Evolutionary conservation across 371 early-diverging fungal genomes (phyloP).

Genomic region (Lichtheimia hyalospora): DNA sequence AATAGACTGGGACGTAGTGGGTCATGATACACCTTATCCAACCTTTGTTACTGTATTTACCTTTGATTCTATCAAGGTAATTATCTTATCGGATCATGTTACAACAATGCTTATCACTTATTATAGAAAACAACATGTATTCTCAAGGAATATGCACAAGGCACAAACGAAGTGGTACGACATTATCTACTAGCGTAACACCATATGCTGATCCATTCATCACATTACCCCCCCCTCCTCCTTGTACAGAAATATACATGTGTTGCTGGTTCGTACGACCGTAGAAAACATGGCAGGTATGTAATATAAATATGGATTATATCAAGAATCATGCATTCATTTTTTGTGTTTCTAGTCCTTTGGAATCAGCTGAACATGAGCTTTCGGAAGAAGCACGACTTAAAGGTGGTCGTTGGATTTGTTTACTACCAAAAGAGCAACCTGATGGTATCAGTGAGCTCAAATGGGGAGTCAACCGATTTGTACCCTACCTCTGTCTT

Average conservation of each 20-base stretch:
- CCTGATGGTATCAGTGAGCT: constrained; percentile 60
- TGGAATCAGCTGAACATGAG: constrained; percentile 59
- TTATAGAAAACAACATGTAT: constrained; percentile 56
- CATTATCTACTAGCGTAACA: not conserved
- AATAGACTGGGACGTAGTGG: constrained; percentile 62
- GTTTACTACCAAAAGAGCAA: constrained; percentile 45
- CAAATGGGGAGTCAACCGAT: constrained; percentile 66
- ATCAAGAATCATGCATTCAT: not conserved
- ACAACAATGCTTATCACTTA: not conserved
- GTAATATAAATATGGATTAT: not conserved
- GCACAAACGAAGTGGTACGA: constrained; percentile 60
- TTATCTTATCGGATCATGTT: not conserved
- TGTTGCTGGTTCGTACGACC: constrained; percentile 60
- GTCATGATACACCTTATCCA: constrained; percentile 51
- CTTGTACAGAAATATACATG: constrained; percentile 54
- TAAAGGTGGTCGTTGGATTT: constrained; percentile 53
- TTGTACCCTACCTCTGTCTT: constrained; percentile 61
- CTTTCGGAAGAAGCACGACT: constrained; percentile 66
- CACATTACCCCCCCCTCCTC: too few species aligned
- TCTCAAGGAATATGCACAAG: constrained; percentile 64
- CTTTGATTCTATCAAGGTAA: constrained; percentile 42
- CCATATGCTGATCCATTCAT: not conserved
- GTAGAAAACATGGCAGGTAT: constrained; percentile 53
- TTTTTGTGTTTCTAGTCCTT: constrained; percentile 21
- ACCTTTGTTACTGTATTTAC: constrained; percentile 49